Percentiles rank a stretch among this genome's conserved stretches.
phyloP scores from a whole-genome alignment of 257 asterid genomes.

The Nemophila menziesii region DNA sequence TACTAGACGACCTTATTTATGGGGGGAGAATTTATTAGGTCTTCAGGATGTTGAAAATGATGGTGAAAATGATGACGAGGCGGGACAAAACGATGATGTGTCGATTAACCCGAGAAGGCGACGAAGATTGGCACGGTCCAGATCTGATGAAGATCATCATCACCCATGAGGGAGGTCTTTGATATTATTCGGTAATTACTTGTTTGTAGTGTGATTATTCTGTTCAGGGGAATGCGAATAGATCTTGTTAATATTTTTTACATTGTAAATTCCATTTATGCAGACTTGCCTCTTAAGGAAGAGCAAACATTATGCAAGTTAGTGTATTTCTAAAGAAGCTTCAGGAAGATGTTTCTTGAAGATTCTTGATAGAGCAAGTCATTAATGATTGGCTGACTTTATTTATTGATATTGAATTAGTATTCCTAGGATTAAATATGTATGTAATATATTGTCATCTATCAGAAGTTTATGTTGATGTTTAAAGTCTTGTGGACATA shows the following conservation, averaged over 20 bases:
- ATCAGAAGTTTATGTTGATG: not conserved
- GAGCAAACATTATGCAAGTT: not conserved
- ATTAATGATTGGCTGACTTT: not conserved
- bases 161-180: too few relatives aligned
- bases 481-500: too few relatives aligned
- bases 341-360: not conserved
- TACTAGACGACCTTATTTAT: conserved; percentile 54
- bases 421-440: not conserved
- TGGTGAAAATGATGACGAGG: conserved; percentile 1
- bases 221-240: not conserved
- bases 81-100: conserved; percentile 6
- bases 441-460: not conserved
- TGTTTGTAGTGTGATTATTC: not conserved
- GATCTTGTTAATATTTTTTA: not conserved
- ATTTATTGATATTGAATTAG: not conserved
- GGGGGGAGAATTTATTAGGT: conserved; percentile 75
- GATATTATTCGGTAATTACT: conserved; percentile 1
- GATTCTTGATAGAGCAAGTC: not conserved
- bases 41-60: conserved; percentile 14
- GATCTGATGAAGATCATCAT: conserved; percentile 15
- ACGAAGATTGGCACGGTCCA: conserved; percentile 8
- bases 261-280: not conserved
- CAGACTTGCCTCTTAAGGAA: not conserved
- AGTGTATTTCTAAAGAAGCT: not conserved
- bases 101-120: conserved; percentile 16